Percentiles rank a stretch among this genome's conserved stretches.
These are phyloP conservation scores for Chytridium lagenaria DNA, from an alignment of 371 early-diverging fungal species.

Conservation along the genomic window DNA sequence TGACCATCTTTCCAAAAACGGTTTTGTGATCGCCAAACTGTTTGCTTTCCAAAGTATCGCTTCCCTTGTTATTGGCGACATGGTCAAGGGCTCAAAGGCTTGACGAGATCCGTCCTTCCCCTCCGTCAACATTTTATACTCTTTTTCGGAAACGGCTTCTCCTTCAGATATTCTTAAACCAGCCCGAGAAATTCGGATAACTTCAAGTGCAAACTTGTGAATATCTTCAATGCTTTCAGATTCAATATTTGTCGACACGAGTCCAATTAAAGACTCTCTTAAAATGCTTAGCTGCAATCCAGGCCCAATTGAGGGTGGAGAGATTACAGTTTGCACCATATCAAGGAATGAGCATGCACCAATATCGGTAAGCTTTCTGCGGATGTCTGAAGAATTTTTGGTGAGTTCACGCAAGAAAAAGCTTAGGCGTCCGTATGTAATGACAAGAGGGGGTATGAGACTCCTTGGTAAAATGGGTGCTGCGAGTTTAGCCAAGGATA, in stretches of 20 bases:
- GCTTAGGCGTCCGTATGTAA: neutral
- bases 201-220: neutral
- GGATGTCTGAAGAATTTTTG: neutral
- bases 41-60: slow-evolving; percentile 1
- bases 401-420: neutral
- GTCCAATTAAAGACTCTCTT: neutral
- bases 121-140: neutral
- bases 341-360: neutral
- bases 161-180: no score
- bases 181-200: neutral
- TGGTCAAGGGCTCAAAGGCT: neutral
- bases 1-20: no score
- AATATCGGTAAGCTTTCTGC: neutral
- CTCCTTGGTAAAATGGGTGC: neutral
- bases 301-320: neutral
- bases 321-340: no score
- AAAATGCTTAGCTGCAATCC: neutral
- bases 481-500: neutral
- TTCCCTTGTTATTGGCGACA: neutral
- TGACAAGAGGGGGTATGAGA: neutral
- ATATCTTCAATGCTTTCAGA: neutral
- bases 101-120: neutral
- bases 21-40: neutral
- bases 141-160: neutral
- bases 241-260: neutral